These are phyloP conservation scores for Aristolochia contorta DNA, from an alignment of 164 flowering plant genomes.

Conservation along the genomic window DNA sequence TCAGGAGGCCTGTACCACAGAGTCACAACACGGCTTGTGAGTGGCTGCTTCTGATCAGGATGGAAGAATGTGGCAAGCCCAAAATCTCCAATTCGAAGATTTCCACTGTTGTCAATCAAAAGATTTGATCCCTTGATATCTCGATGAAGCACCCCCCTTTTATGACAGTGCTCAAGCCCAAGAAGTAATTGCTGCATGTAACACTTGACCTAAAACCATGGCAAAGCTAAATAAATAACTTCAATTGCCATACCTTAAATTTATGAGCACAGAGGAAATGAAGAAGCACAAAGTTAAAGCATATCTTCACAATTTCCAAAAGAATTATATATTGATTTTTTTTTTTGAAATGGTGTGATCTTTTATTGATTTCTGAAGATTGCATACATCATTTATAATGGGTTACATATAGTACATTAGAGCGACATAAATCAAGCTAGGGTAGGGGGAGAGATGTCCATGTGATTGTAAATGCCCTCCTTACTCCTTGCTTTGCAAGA, in stretches of 20 bases:
- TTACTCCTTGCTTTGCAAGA: too few relatives aligned
- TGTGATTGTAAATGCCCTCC: too few relatives aligned
- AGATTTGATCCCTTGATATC: conserved; percentile 92
- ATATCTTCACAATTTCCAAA: not conserved
- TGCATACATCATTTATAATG: too few relatives aligned
- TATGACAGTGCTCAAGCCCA: conserved; percentile 88
- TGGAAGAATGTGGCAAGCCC: conserved; percentile 67
- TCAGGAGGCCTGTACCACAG: conserved; percentile 94
- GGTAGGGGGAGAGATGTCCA: too few relatives aligned
- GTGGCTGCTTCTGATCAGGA: conserved; percentile 51
- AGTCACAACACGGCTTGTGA: conserved; percentile 89
- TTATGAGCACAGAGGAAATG: too few relatives aligned
- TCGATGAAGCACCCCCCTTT: conserved; percentile 74
- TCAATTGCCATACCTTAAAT: too few relatives aligned
- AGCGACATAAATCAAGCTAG: too few relatives aligned
- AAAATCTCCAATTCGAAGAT: conserved; percentile 78
- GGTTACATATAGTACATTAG: too few relatives aligned
- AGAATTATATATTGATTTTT: too few relatives aligned
- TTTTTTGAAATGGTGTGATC: too few relatives aligned
- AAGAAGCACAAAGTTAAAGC: not conserved
- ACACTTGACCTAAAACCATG: conserved; percentile 62
- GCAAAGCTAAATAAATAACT: not conserved
- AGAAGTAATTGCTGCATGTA: conserved; percentile 73
- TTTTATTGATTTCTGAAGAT: too few relatives aligned
- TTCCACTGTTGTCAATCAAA: conserved; percentile 58